Evolutionary conservation across 768 basidiomycete species (phyloP).

Genomic region (Lactarius psammicola): DNA sequence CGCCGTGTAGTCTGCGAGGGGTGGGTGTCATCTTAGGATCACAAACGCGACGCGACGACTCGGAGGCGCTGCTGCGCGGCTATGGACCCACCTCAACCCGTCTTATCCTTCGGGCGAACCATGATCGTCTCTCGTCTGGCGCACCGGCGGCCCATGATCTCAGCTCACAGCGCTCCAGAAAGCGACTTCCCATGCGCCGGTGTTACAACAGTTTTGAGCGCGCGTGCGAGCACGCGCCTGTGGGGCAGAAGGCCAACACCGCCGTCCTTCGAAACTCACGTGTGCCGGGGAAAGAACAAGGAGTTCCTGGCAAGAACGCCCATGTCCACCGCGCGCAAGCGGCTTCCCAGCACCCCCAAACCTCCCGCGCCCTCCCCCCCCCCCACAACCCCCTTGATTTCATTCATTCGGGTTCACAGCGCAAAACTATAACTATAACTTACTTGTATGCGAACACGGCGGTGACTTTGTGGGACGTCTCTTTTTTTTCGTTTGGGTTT

Average conservation of each 20-base stretch:
- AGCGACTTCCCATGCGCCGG: neutral
- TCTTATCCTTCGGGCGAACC: neutral
- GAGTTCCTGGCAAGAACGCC: conserved; percentile 8
- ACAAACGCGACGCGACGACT: neutral
- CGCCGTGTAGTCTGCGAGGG: too few species aligned
- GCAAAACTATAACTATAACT: neutral
- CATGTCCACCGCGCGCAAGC: neutral
- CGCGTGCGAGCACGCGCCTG: conserved; percentile 4
- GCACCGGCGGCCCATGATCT: neutral
- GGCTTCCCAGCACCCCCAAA: neutral
- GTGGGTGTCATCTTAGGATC: too few species aligned
- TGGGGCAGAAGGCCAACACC: neutral
- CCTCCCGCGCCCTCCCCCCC: neutral
- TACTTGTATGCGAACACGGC: neutral
- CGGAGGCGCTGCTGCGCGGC: too few species aligned
- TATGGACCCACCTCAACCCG: neutral
- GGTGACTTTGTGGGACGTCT: neutral
- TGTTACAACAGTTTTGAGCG: neutral
- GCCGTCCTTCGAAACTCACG: conserved; percentile 3
- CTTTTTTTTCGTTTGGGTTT: neutral
- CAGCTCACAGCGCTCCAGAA: neutral
- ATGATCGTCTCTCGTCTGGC: neutral
- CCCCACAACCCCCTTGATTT: neutral
- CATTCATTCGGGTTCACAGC: neutral
- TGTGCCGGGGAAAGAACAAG: conserved; percentile 19